phyloP scores from a whole-genome alignment of 306 rosid species.

The Ormosia emarginata region DNA sequence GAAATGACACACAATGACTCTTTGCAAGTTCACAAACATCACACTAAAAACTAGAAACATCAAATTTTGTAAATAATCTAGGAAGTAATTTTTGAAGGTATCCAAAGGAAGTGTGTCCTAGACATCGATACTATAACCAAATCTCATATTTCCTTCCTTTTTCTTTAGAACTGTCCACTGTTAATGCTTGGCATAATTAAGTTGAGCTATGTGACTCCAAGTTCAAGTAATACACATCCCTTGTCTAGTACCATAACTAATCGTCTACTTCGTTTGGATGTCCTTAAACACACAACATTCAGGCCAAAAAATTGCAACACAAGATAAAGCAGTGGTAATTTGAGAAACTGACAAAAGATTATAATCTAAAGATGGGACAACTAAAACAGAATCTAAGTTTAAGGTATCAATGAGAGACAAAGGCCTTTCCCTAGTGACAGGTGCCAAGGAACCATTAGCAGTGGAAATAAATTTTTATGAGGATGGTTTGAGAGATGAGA shows the following conservation, averaged over 20 bases:
- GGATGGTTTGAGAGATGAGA: not conserved
- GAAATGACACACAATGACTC: too few species aligned
- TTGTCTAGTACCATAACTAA: not conserved
- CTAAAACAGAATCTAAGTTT: not conserved
- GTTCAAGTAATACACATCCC: not conserved
- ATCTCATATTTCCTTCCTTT: not conserved
- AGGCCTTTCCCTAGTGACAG: not conserved
- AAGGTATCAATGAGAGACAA: not conserved
- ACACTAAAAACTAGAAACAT: not conserved
- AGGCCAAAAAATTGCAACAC: too few species aligned
- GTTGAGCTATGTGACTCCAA: not conserved
- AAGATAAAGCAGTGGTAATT: too few species aligned
- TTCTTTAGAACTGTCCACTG: not conserved
- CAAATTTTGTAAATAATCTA: not conserved
- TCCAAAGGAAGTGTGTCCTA: not conserved
- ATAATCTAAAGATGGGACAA: not conserved
- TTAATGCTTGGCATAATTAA: not conserved
- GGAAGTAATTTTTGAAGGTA: not conserved
- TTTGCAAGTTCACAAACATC: too few species aligned
- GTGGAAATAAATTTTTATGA: not conserved
- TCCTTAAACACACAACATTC: too few species aligned
- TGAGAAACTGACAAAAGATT: too few species aligned
- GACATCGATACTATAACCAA: not conserved
- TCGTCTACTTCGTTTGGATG: too few species aligned
- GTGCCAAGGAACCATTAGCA: too few species aligned